A percentile compares a stretch with the other conserved stretches of the same genome.
These are phyloP conservation scores for Naganishia vishniacii DNA, from an alignment of 768 basidiomycete genomes.

Conservation along the genomic window DNA sequence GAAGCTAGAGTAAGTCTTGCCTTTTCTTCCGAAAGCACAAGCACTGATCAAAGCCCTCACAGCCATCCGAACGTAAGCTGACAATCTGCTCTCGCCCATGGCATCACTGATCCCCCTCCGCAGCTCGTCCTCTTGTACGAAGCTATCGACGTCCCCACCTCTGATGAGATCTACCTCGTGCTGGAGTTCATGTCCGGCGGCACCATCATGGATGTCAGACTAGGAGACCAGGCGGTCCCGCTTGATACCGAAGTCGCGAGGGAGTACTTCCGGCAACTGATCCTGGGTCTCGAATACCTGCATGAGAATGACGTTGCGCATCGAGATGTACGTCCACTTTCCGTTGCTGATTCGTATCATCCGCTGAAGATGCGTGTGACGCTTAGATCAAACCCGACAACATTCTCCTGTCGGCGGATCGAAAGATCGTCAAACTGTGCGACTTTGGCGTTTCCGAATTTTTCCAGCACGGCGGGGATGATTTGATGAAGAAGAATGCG, in stretches of 20 bases:
- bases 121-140: slow-evolving; percentile 49
- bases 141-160: slow-evolving; percentile 47
- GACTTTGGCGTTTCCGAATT: slow-evolving; percentile 50
- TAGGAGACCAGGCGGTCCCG: slow-evolving; percentile 29
- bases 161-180: slow-evolving; percentile 48
- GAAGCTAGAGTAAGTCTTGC: slow-evolving; percentile 46
- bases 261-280: slow-evolving; percentile 46
- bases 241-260: slow-evolving; percentile 33
- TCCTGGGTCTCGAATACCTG: slow-evolving; percentile 48
- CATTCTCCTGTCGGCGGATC: slow-evolving; percentile 43
- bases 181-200: slow-evolving; percentile 49
- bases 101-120: not conserved
- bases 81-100: not conserved
- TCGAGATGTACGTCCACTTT: slow-evolving; percentile 38
- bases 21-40: not conserved
- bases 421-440: slow-evolving; percentile 45
- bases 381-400: slow-evolving; percentile 48
- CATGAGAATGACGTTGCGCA: slow-evolving; percentile 48
- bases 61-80: slow-evolving; percentile 48
- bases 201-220: slow-evolving; percentile 41
- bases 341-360: not conserved
- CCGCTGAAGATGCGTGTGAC: too few species aligned
- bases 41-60: slow-evolving; percentile 23
- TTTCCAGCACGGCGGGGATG: slow-evolving; percentile 43
- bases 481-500: slow-evolving; percentile 44